Evolutionary conservation across 2,329 filamentous ascomycete species (phyloP).

Genomic region (Talaromyces sp.): DNA sequence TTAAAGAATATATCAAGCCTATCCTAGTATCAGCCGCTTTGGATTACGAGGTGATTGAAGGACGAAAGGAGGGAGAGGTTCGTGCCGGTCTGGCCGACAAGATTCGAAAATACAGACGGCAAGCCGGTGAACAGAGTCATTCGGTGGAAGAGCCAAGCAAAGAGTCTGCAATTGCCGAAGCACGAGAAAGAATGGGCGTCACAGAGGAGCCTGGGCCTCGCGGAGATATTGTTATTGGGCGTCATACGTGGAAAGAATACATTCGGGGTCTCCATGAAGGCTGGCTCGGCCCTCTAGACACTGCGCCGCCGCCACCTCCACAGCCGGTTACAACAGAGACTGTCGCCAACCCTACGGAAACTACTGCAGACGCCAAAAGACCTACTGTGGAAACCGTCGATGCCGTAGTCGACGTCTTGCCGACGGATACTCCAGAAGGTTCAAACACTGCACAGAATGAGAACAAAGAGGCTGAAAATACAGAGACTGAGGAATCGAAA

Average conservation of each 20-base stretch:
- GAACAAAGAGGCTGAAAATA: conserved; percentile 35
- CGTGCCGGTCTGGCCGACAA: conserved; percentile 79
- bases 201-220: conserved; percentile 65
- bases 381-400: not conserved
- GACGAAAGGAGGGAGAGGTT: conserved; percentile 86
- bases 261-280: conserved; percentile 89
- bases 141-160: conserved; percentile 42
- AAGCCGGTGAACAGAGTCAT: conserved; percentile 52
- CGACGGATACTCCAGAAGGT: conserved; percentile 5
- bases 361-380: not conserved
- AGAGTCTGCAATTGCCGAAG: conserved; percentile 57
- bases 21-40: conserved; percentile 81
- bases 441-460: conserved; percentile 32
- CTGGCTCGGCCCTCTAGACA: conserved; percentile 79
- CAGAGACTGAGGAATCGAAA: conserved; percentile 44
- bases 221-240: conserved; percentile 83
- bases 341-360: not conserved
- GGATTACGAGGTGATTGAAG: conserved; percentile 95
- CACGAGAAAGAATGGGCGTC: conserved; percentile 62
- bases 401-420: not conserved
- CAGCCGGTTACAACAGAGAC: conserved; percentile 10
- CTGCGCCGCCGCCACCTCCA: conserved; percentile 25
- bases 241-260: conserved; percentile 97
- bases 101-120: conserved; percentile 62
- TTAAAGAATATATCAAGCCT: conserved; percentile 92